Percentiles rank a stretch among this genome's conserved stretches.
Conservation (phyloP, 345 rosid genomes). For the Ceriops decandra region DNA sequence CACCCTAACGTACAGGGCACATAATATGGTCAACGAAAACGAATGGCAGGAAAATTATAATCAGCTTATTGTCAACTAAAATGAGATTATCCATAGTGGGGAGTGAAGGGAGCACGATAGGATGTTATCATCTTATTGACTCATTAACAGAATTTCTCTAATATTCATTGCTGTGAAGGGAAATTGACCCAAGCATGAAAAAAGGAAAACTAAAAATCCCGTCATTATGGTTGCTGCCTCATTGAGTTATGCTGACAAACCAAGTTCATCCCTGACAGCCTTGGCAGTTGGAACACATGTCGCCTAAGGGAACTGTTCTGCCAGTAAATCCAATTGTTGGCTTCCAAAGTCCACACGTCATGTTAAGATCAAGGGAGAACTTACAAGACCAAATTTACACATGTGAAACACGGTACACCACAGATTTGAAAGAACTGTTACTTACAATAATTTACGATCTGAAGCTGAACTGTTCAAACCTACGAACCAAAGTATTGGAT, state of each 20-base stretch:
- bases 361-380: neutral
- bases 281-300: neutral
- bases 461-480: neutral
- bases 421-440: neutral
- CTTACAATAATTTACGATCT: slow-evolving; percentile 10
- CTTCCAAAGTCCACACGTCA: slow-evolving; percentile 4
- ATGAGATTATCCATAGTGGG: no score
- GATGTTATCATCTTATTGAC: neutral
- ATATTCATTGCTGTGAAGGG: neutral
- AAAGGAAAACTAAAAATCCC: slow-evolving; percentile 1
- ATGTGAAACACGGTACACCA: neutral
- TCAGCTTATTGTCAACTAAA: no score
- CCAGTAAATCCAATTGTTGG: neutral
- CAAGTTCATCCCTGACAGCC: slow-evolving; percentile 1
- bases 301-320: neutral
- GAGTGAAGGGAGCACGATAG: neutral
- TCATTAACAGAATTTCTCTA: slow-evolving; percentile 3
- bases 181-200: neutral
- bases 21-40: no score
- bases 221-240: neutral
- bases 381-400: neutral
- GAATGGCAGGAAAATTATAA: no score
- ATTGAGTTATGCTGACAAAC: neutral
- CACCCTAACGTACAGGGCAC: no score
- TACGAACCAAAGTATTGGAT: slow-evolving; percentile 27